Conservation (phyloP, 192 early-diverging fungal genomes). For the Ambispora gerdemannii region DNA sequence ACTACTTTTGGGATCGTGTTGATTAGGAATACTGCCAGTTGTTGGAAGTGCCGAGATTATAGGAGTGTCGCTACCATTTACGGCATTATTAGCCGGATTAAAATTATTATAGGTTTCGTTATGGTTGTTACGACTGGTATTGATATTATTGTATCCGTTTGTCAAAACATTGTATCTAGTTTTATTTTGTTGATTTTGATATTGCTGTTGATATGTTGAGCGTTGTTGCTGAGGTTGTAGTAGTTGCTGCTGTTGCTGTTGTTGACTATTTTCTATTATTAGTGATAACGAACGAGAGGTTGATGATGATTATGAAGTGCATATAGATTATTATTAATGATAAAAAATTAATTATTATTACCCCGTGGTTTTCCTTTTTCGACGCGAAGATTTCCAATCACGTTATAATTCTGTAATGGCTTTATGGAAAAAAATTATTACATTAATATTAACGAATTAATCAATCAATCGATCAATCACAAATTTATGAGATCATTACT, state of each 20-base stretch:
- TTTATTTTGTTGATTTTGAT: background rate
- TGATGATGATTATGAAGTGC: background rate
- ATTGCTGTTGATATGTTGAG: background rate
- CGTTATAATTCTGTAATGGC: background rate
- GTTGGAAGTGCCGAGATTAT: background rate
- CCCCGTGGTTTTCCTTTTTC: slow-evolving; percentile 5
- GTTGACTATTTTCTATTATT: background rate
- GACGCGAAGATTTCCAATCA: background rate
- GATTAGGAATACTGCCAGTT: background rate
- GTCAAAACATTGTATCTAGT: background rate
- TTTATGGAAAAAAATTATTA: background rate
- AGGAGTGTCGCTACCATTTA: background rate
- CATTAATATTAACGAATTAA: background rate
- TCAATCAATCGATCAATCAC: background rate
- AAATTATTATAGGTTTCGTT: background rate
- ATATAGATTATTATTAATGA: background rate
- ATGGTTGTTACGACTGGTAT: background rate
- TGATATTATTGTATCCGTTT: background rate
- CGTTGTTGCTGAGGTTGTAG: background rate
- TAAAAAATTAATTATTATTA: background rate
- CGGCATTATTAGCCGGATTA: background rate
- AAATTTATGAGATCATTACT: background rate
- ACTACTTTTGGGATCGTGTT: background rate
- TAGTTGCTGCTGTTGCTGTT: background rate
- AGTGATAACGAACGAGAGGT: background rate